Evolutionary conservation across 768 basidiomycete genomes (phyloP).

Genomic region (Auricularia sp.): DNA sequence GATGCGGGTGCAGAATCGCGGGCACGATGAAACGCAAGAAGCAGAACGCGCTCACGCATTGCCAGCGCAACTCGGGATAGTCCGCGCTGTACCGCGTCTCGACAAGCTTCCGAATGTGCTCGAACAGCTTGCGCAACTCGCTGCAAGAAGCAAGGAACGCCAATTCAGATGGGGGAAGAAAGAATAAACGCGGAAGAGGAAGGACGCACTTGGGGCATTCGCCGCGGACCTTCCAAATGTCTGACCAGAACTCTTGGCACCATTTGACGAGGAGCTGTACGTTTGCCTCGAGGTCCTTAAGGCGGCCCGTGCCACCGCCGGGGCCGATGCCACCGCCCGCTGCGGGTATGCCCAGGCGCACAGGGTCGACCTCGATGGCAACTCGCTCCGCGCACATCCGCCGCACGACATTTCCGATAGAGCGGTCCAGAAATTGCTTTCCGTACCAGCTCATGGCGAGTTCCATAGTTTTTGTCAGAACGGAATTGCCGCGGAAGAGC

Average conservation of each 20-base stretch:
- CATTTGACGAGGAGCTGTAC: conserved; percentile 62
- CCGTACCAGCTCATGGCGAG: conserved; percentile 75
- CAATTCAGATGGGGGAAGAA: conserved; percentile 6
- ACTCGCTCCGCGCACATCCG: conserved; percentile 62
- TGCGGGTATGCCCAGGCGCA: conserved; percentile 25
- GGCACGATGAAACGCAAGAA: conserved; percentile 87
- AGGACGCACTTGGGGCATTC: conserved; percentile 64
- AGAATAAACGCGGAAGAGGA: background rate
- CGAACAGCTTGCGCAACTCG: conserved; percentile 62
- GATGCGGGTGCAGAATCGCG: conserved; percentile 78
- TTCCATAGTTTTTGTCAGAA: conserved; percentile 56
- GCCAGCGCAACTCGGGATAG: conserved; percentile 50
- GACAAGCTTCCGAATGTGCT: conserved; percentile 60
- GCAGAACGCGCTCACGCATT: conserved; percentile 81
- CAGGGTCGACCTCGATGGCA: conserved; percentile 74
- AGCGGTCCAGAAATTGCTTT: conserved; percentile 67
- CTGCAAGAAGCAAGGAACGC: conserved; percentile 26
- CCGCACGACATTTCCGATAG: conserved; percentile 62
- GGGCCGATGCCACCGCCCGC: conserved; percentile 33
- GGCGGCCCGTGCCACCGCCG: conserved; percentile 36
- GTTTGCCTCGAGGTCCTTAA: conserved; percentile 55
- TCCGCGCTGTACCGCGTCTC: conserved; percentile 32
- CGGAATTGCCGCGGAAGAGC: conserved; percentile 52
- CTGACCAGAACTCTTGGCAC: conserved; percentile 72
- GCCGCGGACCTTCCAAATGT: conserved; percentile 61